Percentiles rank a stretch among this genome's conserved stretches.
Conservation (phyloP, 1,284 basidiomycete genomes). For the Boletus sp. region DNA sequence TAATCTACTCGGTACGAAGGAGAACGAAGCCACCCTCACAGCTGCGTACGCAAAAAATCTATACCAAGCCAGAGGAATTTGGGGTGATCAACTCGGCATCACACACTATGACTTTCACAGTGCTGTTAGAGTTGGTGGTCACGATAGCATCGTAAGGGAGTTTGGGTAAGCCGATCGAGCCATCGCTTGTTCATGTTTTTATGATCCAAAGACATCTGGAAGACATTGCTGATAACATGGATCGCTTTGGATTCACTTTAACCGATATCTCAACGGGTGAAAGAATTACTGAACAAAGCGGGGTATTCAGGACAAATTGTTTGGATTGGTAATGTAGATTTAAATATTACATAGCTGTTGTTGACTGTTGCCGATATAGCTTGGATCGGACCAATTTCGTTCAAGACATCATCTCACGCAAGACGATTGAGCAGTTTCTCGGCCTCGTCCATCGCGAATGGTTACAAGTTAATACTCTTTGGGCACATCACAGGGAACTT, state of each 20-base stretch:
- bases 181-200: slow-evolving; percentile 10
- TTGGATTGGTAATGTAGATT: slow-evolving; percentile 74
- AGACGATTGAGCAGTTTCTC: slow-evolving; percentile 73
- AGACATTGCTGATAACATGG: slow-evolving; percentile 61
- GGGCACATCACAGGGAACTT: slow-evolving; percentile 85
- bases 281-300: slow-evolving; percentile 79
- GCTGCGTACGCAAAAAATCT: slow-evolving; percentile 80
- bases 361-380: slow-evolving; percentile 40
- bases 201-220: slow-evolving; percentile 49
- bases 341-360: not conserved
- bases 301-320: slow-evolving; percentile 93
- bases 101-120: slow-evolving; percentile 96
- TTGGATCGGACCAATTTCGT: slow-evolving; percentile 98
- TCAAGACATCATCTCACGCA: slow-evolving; percentile 85
- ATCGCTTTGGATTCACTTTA: slow-evolving; percentile 84
- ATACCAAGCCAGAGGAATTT: slow-evolving; percentile 51
- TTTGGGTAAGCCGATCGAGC: slow-evolving; percentile 48
- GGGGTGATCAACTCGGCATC: slow-evolving; percentile 61
- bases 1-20: slow-evolving; percentile 85
- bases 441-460: slow-evolving; percentile 68
- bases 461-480: slow-evolving; percentile 67
- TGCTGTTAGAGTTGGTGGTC: slow-evolving; percentile 76
- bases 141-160: slow-evolving; percentile 81
- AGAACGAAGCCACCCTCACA: slow-evolving; percentile 86
- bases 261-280: slow-evolving; percentile 64